Evolutionary conservation across 1,284 basidiomycete species (phyloP).

Genomic region (Ustilago loliicola): DNA sequence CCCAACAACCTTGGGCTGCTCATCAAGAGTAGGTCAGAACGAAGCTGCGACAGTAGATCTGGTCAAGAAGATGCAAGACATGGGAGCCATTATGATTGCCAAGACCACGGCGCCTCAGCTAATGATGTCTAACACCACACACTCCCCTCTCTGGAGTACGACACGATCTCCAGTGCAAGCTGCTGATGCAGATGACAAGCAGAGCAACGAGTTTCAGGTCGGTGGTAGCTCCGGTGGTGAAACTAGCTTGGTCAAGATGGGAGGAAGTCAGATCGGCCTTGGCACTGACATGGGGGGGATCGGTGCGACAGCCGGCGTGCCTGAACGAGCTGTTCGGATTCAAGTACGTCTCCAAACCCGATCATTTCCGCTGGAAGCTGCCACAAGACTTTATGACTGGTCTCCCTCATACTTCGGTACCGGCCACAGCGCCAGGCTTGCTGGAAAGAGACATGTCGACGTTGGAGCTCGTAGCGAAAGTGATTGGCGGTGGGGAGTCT

Average conservation of each 20-base stretch:
- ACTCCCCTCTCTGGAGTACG: constrained; percentile 41
- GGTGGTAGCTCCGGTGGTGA: constrained; percentile 60
- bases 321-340: constrained; percentile 37
- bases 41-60: constrained; percentile 14
- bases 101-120: constrained; percentile 58
- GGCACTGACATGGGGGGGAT: constrained; percentile 62
- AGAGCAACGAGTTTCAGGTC: constrained; percentile 43
- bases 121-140: constrained; percentile 51
- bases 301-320: constrained; percentile 53
- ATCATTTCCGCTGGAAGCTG: constrained; percentile 24
- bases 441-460: constrained; percentile 15
- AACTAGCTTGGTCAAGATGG: constrained; percentile 41
- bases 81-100: constrained; percentile 52
- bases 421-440: constrained; percentile 41
- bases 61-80: constrained; percentile 6
- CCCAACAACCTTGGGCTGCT: constrained; percentile 47
- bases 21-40: constrained; percentile 20
- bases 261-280: constrained; percentile 48
- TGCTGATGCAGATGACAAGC: neutral
- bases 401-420: constrained; percentile 36
- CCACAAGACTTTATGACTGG: constrained; percentile 43
- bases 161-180: constrained; percentile 12
- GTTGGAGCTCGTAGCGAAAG: constrained; percentile 3
- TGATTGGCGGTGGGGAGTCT: neutral
- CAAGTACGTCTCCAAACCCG: constrained; percentile 23